Conservation (phyloP, 2,329 filamentous ascomycete genomes). For the Cryoendolithus antarcticus region DNA sequence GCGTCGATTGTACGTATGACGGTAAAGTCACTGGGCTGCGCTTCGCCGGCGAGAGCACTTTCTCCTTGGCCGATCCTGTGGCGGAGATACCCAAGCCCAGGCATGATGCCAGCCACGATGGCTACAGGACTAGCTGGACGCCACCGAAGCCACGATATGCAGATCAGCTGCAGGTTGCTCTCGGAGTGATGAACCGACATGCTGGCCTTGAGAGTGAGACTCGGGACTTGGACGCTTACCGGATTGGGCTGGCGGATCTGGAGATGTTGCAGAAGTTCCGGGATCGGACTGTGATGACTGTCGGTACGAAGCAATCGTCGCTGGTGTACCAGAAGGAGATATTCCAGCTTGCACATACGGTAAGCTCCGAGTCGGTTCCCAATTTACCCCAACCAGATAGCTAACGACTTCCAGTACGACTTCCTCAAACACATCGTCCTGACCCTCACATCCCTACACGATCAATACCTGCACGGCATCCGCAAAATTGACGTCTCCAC, state of each 20-base stretch:
- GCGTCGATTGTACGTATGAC: constrained; percentile 39
- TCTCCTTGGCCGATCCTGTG: constrained; percentile 6
- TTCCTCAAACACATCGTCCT: constrained; percentile 45
- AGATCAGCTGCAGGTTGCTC: neutral
- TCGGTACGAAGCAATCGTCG: constrained; percentile 13
- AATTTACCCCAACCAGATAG: neutral
- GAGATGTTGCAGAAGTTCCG: constrained; percentile 14
- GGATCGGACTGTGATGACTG: constrained; percentile 12
- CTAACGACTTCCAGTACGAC: constrained; percentile 27
- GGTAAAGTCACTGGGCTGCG: constrained; percentile 11
- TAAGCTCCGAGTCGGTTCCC: neutral
- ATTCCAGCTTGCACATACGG: constrained; percentile 6
- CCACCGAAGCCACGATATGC: too few relatives aligned
- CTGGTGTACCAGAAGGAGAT: constrained; percentile 12
- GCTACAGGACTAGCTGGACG: too few relatives aligned
- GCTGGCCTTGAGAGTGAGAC: neutral
- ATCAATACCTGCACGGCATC: constrained; percentile 29
- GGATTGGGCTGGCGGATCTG: constrained; percentile 8
- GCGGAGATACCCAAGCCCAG: neutral
- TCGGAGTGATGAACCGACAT: constrained; percentile 5
- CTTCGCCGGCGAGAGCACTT: constrained; percentile 12
- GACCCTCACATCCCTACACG: constrained; percentile 42
- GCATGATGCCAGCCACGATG: neutral
- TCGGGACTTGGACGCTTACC: constrained; percentile 1
- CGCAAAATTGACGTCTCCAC: constrained; percentile 22